Base-by-base conservation (phyloP, 192 early-diverging fungal genomes). In the Funneliformis geosporum region DNA sequence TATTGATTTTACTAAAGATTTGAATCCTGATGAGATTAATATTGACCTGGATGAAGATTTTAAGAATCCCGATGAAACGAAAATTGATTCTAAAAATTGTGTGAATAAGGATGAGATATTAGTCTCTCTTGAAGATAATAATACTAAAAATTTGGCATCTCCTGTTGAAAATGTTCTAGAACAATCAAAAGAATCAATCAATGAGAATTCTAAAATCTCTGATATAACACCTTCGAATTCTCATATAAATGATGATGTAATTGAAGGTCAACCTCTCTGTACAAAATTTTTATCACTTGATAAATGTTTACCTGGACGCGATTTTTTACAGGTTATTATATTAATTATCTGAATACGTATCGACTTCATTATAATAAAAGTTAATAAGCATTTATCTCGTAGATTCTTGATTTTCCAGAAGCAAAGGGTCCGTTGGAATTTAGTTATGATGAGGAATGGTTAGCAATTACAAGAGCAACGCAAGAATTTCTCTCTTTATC, bases 231-330 rank as follows among this genome's bases (percentile, higher is more conserved):
- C 83, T 23, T 89, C 91, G 33, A 79, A 83, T 21, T 46, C 83
- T 62, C 82, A 80, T 55, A 86, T 90, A 12, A 75, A 85, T 23
- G 77, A 74, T 33, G 82, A 86, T 4, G 82, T 79, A 6, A 82
- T 81, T 12, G 27, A 47, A 33, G 60, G 76, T 25, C 80, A 82
- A 3, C 81, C 8, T 76, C n/a, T 84, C 0, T 65, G 84, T 9
- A 99, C 98, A 2, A 82, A 87, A 43, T 99, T 99, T 83, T 78
- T 99, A 59, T 90, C 96, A 4, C 84, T 99, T n/a, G 98, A 99
- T 85, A 99, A 99, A 73, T 99, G 98, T 73, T 65, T 94, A 27
- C 92, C 91, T 3, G 71, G 85, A 6, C 87, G 94, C 2, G 85
- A 94, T 46, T 98, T 95, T 80, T 82, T 99, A 39, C 94, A 98